Percentiles rank a stretch among this genome's conserved stretches.
Conservation (phyloP, 345 rosid species). For the Chamaenerion angustifolium region DNA sequence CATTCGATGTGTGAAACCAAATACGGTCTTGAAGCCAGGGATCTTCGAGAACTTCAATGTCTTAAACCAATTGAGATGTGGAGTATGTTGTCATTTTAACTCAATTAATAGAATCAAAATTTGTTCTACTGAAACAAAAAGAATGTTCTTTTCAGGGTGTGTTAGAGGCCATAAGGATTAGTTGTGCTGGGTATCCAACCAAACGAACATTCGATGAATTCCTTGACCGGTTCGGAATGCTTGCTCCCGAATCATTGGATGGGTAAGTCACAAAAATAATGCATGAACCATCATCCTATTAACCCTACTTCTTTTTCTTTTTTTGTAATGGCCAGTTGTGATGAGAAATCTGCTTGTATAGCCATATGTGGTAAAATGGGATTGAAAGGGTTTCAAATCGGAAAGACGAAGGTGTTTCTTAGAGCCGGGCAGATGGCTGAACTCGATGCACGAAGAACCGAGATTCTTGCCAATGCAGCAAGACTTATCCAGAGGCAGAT, state of each 20-base stretch:
- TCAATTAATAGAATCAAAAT: neutral
- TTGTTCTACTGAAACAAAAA: neutral
- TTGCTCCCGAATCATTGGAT: conserved; percentile 32
- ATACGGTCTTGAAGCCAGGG: conserved; percentile 67
- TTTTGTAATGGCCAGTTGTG: conserved; percentile 33
- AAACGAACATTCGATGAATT: conserved; percentile 34
- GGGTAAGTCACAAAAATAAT: conserved; percentile 13
- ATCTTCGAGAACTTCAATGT: conserved; percentile 78
- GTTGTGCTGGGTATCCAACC: conserved; percentile 47
- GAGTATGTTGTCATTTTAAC: conserved; percentile 48
- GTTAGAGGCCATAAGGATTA: conserved; percentile 38
- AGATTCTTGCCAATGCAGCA: conserved; percentile 90
- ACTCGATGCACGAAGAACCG: conserved; percentile 88
- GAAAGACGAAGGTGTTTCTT: conserved; percentile 74
- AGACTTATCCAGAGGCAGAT: conserved; percentile 60
- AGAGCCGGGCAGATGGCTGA: conserved; percentile 99
- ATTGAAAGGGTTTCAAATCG: conserved; percentile 71
- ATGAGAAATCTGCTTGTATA: conserved; percentile 73
- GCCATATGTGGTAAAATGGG: conserved; percentile 78
- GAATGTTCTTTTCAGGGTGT: conserved; percentile 22
- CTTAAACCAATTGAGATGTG: conserved; percentile 91
- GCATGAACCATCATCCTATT: too few species aligned
- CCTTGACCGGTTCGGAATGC: conserved; percentile 36
- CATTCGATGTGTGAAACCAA: conserved; percentile 98
- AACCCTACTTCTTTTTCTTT: neutral